phyloP scores from a whole-genome alignment of 78 protist genomes.

The Blattamonas nauphoetae region DNA sequence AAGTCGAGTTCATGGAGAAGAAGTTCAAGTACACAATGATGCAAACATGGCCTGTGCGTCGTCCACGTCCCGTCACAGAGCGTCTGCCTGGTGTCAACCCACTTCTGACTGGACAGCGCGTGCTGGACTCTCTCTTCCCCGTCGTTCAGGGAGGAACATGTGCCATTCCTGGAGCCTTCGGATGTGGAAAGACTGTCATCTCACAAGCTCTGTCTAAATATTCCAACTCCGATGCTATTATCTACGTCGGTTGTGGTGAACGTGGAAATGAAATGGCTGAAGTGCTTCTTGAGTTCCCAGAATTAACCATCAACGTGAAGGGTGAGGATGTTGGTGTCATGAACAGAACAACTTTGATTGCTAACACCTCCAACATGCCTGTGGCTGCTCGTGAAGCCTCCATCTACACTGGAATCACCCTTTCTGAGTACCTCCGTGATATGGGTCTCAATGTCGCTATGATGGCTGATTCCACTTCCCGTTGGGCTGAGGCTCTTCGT shows the following conservation, averaged over 20 bases:
- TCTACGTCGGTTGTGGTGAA: slow-evolving; percentile 98
- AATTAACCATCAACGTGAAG: slow-evolving; percentile 23
- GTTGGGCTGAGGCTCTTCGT: slow-evolving; percentile 98
- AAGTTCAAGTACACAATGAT: slow-evolving; percentile 58
- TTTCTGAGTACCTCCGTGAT: slow-evolving; percentile 97
- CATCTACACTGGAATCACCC: slow-evolving; percentile 97
- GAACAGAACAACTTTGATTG: slow-evolving; percentile 98
- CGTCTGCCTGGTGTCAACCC: slow-evolving; percentile 86
- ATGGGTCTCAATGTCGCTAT: slow-evolving; percentile 94
- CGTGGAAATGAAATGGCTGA: slow-evolving; percentile 99
- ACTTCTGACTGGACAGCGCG: slow-evolving; percentile 92
- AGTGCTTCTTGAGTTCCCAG: slow-evolving; percentile 98
- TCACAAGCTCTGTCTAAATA: slow-evolving; percentile 97
- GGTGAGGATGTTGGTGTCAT: slow-evolving; percentile 84
- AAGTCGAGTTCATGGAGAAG: slow-evolving; percentile 52
- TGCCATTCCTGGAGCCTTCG: slow-evolving; percentile 99
- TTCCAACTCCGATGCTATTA: slow-evolving; percentile 96
- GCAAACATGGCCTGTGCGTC: slow-evolving; percentile 98
- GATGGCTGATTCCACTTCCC: slow-evolving; percentile 72
- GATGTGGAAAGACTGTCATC: slow-evolving; percentile 99
- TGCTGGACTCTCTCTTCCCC: slow-evolving; percentile 98
- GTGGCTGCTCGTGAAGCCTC: slow-evolving; percentile 99
- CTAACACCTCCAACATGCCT: slow-evolving; percentile 99
- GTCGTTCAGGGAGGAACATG: slow-evolving; percentile 97
- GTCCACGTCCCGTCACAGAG: slow-evolving; percentile 81